Percentiles rank a stretch among this genome's conserved stretches.
Evolutionary conservation across 2,329 filamentous ascomycete species (phyloP).

Genomic region (Nemania sp.): DNA sequence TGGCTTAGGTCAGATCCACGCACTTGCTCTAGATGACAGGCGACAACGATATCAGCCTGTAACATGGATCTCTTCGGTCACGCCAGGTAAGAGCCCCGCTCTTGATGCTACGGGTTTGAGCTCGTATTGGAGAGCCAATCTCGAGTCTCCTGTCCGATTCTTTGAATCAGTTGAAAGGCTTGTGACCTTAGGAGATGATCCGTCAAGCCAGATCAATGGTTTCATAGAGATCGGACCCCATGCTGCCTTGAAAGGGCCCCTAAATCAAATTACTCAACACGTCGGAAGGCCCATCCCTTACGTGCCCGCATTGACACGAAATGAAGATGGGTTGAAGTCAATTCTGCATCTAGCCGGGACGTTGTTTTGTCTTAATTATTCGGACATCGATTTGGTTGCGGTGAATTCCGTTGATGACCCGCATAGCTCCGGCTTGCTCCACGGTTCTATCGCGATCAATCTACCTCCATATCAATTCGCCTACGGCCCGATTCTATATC

Average conservation of each 20-base stretch:
- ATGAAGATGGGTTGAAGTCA: not conserved
- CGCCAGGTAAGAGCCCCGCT: slow-evolving; percentile 13
- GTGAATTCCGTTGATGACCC: slow-evolving; percentile 30
- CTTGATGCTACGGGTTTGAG: no score
- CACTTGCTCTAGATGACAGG: not conserved
- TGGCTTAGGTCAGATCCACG: no score
- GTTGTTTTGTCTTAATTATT: slow-evolving; percentile 28
- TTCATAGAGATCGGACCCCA: slow-evolving; percentile 38
- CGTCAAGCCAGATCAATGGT: not conserved
- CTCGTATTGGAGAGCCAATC: slow-evolving; percentile 38
- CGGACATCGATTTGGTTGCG: slow-evolving; percentile 13
- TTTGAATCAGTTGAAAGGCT: slow-evolving; percentile 17
- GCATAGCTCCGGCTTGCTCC: not conserved
- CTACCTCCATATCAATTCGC: slow-evolving; percentile 29
- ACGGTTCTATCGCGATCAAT: slow-evolving; percentile 21
- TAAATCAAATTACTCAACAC: no score
- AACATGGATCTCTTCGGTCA: slow-evolving; percentile 28
- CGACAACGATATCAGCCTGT: not conserved
- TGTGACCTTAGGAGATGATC: not conserved
- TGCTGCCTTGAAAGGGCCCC: no score
- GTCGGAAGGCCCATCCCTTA: no score
- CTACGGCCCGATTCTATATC: no score
- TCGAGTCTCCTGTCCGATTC: slow-evolving; percentile 37
- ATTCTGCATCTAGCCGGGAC: slow-evolving; percentile 28
- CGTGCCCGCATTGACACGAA: slow-evolving; percentile 12